These are phyloP conservation scores for Pseudogymnoascus verrucosus DNA, from an alignment of 2,329 filamentous ascomycete genomes.

Conservation along the genomic window DNA sequence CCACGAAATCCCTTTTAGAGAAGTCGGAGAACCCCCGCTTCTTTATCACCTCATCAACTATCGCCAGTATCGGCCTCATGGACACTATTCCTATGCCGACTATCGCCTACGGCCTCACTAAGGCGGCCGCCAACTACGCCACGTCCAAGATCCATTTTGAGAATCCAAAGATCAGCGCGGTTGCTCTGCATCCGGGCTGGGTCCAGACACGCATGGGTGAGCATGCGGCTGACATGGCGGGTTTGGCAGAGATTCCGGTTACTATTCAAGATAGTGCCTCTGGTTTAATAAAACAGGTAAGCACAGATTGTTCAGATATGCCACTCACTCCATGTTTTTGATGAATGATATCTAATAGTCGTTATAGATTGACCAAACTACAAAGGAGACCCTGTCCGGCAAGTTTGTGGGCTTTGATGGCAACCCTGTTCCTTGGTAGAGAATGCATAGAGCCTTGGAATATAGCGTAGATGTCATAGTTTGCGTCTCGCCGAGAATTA, in stretches of 20 bases:
- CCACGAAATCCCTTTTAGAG: conserved; percentile 33
- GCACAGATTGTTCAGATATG: neutral
- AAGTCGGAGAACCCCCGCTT: conserved; percentile 30
- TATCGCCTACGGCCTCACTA: conserved; percentile 37
- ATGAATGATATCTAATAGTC: neutral
- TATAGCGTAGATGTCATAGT: too few relatives aligned
- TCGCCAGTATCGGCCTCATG: conserved; percentile 22
- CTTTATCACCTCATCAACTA: conserved; percentile 29
- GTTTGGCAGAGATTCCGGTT: conserved; percentile 28
- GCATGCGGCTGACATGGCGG: conserved; percentile 26
- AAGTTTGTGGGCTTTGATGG: conserved; percentile 17
- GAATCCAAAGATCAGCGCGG: conserved; percentile 27
- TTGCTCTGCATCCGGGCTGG: conserved; percentile 29
- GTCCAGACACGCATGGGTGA: conserved; percentile 38
- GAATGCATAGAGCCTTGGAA: too few relatives aligned
- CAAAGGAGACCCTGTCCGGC: conserved; percentile 22
- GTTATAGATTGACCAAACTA: conserved; percentile 32
- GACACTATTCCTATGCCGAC: conserved; percentile 10
- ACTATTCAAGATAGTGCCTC: conserved; percentile 29
- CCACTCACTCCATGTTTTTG: neutral
- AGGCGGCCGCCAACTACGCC: conserved; percentile 32
- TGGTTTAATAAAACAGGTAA: conserved; percentile 26
- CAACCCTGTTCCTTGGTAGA: conserved; percentile 17
- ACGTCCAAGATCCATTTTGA: conserved; percentile 32
- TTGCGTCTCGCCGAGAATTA: too few relatives aligned